Conservation (phyloP, 148 eudicot genomes). For the Cornus florida region DNA sequence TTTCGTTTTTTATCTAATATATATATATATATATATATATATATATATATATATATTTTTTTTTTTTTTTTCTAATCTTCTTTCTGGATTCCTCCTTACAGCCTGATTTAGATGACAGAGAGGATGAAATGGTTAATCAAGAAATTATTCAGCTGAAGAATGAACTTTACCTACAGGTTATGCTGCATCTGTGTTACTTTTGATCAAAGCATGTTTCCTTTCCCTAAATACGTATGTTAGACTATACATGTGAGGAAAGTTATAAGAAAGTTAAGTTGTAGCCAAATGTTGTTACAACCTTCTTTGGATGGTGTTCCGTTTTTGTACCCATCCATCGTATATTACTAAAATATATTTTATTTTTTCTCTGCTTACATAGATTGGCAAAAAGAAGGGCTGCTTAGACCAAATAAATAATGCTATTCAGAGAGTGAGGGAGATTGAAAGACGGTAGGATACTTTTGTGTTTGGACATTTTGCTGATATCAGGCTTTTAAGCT, state of each 20-base stretch:
- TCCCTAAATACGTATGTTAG: too few species aligned
- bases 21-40: too few species aligned
- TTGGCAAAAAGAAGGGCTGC: conserved; percentile 49
- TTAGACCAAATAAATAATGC: conserved; percentile 47
- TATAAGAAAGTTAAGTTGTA: background rate
- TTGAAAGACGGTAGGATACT: conserved; percentile 45
- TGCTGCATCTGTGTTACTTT: background rate
- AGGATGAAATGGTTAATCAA: conserved; percentile 54
- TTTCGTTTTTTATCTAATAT: background rate
- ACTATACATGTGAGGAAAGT: background rate
- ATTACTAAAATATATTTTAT: background rate
- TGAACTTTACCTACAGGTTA: conserved; percentile 65
- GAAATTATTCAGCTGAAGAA: conserved; percentile 61
- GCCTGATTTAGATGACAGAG: conserved; percentile 90
- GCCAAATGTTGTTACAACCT: background rate
- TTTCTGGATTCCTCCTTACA: conserved; percentile 23
- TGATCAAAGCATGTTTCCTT: background rate
- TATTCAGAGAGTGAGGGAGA: conserved; percentile 41
- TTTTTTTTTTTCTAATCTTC: background rate
- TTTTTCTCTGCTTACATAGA: conserved; percentile 34
- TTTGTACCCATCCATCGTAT: background rate
- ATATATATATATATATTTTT: background rate
- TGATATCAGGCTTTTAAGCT: background rate
- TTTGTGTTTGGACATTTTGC: background rate
- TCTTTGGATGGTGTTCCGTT: background rate